Conservation (phyloP, 306 rosid genomes). For the Acacia acuminata region DNA sequence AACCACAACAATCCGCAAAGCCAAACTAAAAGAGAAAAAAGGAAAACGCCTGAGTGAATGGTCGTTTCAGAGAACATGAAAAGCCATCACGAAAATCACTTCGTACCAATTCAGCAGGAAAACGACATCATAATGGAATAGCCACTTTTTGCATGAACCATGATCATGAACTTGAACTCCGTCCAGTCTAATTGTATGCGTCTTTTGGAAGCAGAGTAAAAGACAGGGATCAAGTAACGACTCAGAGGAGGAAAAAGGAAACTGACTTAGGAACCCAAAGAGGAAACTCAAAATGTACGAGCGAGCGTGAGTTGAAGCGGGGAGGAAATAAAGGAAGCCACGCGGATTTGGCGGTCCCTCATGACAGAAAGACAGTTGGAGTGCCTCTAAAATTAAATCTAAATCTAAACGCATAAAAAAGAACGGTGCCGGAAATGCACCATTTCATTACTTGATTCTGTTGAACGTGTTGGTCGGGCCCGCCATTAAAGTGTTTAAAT, state of each 20-base stretch:
- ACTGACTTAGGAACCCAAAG: background rate
- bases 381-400: too few species aligned
- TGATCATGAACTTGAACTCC: slow-evolving; percentile 13
- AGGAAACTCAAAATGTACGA: background rate
- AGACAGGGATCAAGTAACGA: slow-evolving; percentile 25
- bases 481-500: background rate
- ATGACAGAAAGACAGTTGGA: background rate
- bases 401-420: background rate
- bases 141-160: background rate
- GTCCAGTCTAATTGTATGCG: background rate
- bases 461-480: background rate
- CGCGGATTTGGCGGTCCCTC: slow-evolving; percentile 23
- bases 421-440: background rate
- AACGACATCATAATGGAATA: background rate
- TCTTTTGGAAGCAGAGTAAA: slow-evolving; percentile 25
- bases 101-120: slow-evolving; percentile 48
- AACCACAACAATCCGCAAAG: slow-evolving; percentile 21
- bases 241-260: slow-evolving; percentile 23
- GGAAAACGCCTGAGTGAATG: background rate
- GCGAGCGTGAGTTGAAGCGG: slow-evolving; percentile 32
- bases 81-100: slow-evolving; percentile 7
- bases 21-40: slow-evolving; percentile 3
- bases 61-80: background rate
- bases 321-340: slow-evolving; percentile 5
- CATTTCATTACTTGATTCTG: background rate